Base-by-base conservation (phyloP, 306 rosid species). In the Cucumis cinereus region DNA sequence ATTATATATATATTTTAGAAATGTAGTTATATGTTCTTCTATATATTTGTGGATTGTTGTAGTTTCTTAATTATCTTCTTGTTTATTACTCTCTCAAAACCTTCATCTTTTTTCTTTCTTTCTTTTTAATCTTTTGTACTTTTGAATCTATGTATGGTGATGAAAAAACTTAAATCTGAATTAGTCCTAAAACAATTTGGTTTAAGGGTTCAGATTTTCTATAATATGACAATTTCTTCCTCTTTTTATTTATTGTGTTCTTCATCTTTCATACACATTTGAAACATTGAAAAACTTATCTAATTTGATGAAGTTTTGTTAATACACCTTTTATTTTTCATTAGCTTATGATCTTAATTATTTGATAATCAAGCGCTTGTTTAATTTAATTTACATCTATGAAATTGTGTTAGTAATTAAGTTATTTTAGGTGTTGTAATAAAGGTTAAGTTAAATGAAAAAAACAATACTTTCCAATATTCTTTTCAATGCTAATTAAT, bases 131-230 rank as follows among this genome's bases (percentile, higher is more conserved):
- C 61, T 63, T 79, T 53, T 57, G 23, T 72, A 38, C 36, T 76
- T 75, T n/a, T 61, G 30, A 28, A 53, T 75, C 80, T 82, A 84
- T 82, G 86, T 72, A 74, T 80, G 80, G 59, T 68, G 74, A 7
- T 59, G 36, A 60, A 61, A 28, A 68, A 20, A 68, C 52, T 67
- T 5, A 12, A 4, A 67, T 67, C 73, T 67, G 54, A 41, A 19
- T 2, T 30, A 63, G 20, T 5, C 30, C 52, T 10, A 14, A 40
- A 66, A 38, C 52, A 66, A 38, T 38, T 36, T 66, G 52, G 73
- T 40, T n/a, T 66, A 66, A 64, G 66, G 67, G 67, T 16, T 60
- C 40, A 60, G 67, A 60, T 60, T 66, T 40, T 20, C 52, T 38
- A 66, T 66, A 66, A 64, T 28, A 64, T n/a, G 50, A 36, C 15